Percentiles rank a stretch among this genome's conserved stretches.
These are phyloP conservation scores for Boletus vermiculosoides DNA, from an alignment of 768 basidiomycete species.

Conservation along the genomic window DNA sequence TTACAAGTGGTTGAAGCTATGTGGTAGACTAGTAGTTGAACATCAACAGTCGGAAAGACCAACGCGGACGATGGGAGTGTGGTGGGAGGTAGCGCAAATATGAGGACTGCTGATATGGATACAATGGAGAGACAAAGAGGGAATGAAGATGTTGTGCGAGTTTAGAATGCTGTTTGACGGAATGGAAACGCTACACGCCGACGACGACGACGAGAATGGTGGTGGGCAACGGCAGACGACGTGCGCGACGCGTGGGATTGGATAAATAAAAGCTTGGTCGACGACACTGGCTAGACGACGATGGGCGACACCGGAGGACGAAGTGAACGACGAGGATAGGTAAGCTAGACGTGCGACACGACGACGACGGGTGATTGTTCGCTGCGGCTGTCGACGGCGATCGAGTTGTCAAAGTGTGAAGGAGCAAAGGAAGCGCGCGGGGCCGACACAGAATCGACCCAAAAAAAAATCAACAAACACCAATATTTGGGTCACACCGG, in stretches of 20 bases:
- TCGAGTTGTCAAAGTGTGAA: conserved; percentile 45
- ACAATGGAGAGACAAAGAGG: conserved; percentile 37
- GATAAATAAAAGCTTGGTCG: conserved; percentile 34
- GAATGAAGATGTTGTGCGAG: conserved; percentile 22
- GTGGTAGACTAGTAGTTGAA: conserved; percentile 33
- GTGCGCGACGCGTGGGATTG: conserved; percentile 48
- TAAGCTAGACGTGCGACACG: conserved; percentile 34
- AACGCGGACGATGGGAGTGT: conserved; percentile 29
- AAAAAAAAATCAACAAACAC: conserved; percentile 41
- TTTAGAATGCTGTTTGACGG: conserved; percentile 31
- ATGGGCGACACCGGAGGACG: conserved; percentile 24
- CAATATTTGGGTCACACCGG: conserved; percentile 39
- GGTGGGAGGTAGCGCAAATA: conserved; percentile 36
- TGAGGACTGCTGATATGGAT: conserved; percentile 41
- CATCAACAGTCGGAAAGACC: conserved; percentile 44
- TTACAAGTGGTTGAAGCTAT: conserved; percentile 33
- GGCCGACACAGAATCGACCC: conserved; percentile 42
- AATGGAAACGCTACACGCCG: conserved; percentile 29
- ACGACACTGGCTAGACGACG: conserved; percentile 22
- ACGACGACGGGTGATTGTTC: conserved; percentile 41
- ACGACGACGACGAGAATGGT: conserved; percentile 21
- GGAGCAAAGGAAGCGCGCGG: conserved; percentile 45
- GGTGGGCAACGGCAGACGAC: conserved; percentile 33
- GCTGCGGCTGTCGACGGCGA: conserved; percentile 49
- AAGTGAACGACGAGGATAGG: conserved; percentile 18